Evolutionary conservation across 2,329 filamentous ascomycete genomes (phyloP).

Genomic region (Aspergillus pseudoterreus): DNA sequence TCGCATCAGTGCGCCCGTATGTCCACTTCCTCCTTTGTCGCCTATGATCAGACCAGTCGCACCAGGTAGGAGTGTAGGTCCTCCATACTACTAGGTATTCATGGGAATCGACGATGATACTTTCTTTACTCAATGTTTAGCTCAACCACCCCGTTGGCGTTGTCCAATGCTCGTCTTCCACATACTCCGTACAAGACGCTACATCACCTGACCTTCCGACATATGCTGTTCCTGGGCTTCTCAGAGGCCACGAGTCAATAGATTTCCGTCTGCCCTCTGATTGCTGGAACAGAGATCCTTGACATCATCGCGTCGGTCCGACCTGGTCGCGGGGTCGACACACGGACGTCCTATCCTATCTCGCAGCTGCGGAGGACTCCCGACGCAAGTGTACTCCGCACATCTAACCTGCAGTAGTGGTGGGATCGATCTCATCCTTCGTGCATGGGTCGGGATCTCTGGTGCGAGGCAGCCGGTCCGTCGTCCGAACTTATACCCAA

Average conservation of each 20-base stretch:
- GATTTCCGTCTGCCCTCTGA: neutral
- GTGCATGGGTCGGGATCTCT: too few species aligned
- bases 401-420: too few species aligned
- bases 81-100: too few species aligned
- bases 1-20: too few species aligned
- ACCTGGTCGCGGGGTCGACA: neutral
- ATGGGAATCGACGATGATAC: too few species aligned
- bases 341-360: neutral
- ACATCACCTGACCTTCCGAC: neutral
- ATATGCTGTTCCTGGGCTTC: neutral
- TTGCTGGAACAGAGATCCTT: neutral
- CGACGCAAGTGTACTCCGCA: neutral
- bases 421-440: too few species aligned
- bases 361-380: neutral
- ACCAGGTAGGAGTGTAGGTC: too few species aligned
- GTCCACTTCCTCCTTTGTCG: too few species aligned
- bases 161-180: neutral
- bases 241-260: neutral
- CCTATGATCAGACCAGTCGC: too few species aligned
- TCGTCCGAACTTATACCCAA: slow-evolving; percentile 1
- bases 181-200: neutral
- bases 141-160: neutral
- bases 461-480: neutral
- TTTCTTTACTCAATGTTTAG: too few species aligned
- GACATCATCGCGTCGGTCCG: neutral